A percentile compares a stretch with the other conserved stretches of the same genome.
Conservation (phyloP, 2,329 filamentous ascomycete genomes). For the Arthrobotrys musiformis region DNA sequence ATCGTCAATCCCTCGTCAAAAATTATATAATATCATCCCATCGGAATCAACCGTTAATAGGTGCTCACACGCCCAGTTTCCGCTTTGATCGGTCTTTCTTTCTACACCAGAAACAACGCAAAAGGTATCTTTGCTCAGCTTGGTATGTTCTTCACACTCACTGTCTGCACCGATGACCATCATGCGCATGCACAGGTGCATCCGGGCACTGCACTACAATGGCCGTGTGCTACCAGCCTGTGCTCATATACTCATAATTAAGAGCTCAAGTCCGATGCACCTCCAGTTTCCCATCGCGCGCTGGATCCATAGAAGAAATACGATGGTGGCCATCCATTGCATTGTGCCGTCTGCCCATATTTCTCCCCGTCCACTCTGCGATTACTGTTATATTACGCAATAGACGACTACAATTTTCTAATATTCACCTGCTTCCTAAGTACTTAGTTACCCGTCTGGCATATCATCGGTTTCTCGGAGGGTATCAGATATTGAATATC, state of each 20-base stretch:
- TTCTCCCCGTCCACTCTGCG: background rate
- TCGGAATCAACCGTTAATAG: constrained; percentile 7
- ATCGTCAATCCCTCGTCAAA: background rate
- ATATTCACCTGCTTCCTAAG: too few relatives aligned
- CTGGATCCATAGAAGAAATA: background rate
- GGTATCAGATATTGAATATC: background rate
- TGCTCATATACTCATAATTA: background rate
- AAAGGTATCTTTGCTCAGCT: background rate
- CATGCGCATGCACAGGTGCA: background rate
- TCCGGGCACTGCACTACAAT: background rate
- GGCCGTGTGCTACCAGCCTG: background rate
- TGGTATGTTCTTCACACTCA: too few relatives aligned
- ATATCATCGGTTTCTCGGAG: too few relatives aligned
- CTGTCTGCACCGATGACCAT: background rate
- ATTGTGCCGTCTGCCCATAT: background rate
- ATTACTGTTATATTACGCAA: background rate
- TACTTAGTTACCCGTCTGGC: too few relatives aligned
- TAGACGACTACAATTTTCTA: background rate
- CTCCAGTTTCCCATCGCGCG: too few relatives aligned
- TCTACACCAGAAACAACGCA: constrained; percentile 42
- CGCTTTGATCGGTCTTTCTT: background rate
- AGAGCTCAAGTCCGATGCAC: background rate
- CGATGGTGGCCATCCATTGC: background rate
- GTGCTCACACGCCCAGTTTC: constrained; percentile 42
- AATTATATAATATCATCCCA: background rate